These are phyloP conservation scores for Xylaria arbuscula DNA, from an alignment of 2,329 filamentous ascomycete genomes.

Conservation along the genomic window DNA sequence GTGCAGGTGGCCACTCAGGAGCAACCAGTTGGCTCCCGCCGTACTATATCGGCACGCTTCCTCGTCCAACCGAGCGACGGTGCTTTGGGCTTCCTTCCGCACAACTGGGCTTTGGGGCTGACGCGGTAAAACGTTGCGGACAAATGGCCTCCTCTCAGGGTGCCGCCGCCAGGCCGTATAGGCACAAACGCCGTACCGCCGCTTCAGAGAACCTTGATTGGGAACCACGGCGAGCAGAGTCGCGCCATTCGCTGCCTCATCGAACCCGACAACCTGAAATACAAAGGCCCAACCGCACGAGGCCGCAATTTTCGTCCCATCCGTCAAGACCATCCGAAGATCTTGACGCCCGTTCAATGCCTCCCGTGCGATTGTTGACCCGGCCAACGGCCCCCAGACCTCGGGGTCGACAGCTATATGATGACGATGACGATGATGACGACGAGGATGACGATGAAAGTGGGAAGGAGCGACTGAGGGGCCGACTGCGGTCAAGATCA, in stretches of 20 bases:
- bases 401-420: conserved; percentile 42
- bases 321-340: conserved; percentile 47
- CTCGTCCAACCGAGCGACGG: conserved; percentile 45
- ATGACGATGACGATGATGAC: conserved; percentile 42
- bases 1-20: conserved; percentile 50
- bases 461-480: conserved; percentile 43
- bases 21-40: conserved; percentile 50
- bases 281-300: conserved; percentile 50
- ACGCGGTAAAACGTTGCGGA: conserved; percentile 41
- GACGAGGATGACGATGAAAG: conserved; percentile 36
- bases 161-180: conserved; percentile 46
- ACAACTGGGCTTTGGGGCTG: conserved; percentile 48
- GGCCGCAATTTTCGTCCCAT: conserved; percentile 43
- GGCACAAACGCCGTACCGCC: conserved; percentile 46
- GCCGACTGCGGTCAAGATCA: conserved; percentile 45
- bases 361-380: conserved; percentile 45
- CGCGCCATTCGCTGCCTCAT: conserved; percentile 52
- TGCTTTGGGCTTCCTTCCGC: conserved; percentile 43
- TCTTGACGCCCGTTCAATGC: conserved; percentile 45
- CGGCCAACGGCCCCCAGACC: conserved; percentile 43
- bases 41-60: conserved; percentile 45
- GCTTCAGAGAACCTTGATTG: conserved; percentile 49
- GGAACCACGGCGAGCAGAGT: conserved; percentile 45
- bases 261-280: conserved; percentile 50
- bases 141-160: conserved; percentile 50